A percentile compares a stretch with the other conserved stretches of the same genome.
Conservation (phyloP, 352 stramenopile genomes). For the Elongisporangium undulatum region DNA sequence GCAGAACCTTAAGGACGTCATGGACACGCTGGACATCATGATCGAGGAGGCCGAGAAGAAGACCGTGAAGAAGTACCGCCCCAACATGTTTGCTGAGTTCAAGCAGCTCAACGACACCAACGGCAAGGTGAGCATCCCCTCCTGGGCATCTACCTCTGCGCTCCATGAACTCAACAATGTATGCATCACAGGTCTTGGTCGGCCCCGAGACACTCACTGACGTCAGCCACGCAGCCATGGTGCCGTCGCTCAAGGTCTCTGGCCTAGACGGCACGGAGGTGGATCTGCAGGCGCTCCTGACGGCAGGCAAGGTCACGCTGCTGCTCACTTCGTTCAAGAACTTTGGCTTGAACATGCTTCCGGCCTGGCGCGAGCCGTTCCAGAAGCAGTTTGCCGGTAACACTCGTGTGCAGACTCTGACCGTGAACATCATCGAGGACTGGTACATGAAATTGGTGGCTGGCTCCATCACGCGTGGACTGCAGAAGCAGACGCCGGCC, state of each 20-base stretch:
- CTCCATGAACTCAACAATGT: background rate
- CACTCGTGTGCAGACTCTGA: constrained; percentile 49
- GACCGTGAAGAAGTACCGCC: constrained; percentile 80
- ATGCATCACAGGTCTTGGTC: constrained; percentile 24
- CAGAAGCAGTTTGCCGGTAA: constrained; percentile 27
- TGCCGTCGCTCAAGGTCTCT: constrained; percentile 54
- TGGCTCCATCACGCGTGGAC: constrained; percentile 53
- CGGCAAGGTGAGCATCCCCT: constrained; percentile 33
- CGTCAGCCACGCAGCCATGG: constrained; percentile 45
- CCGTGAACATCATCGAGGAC: constrained; percentile 85
- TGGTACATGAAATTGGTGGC: constrained; percentile 88
- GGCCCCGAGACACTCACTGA: constrained; percentile 44
- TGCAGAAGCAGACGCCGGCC: constrained; percentile 46
- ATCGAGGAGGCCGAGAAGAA: constrained; percentile 84
- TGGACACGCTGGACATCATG: constrained; percentile 77
- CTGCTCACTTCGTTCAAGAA: constrained; percentile 87
- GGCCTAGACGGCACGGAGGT: constrained; percentile 36
- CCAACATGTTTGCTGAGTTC: constrained; percentile 87
- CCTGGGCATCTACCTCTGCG: no score
- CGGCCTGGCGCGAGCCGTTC: constrained; percentile 71
- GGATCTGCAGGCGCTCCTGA: constrained; percentile 54
- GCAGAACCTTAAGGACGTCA: constrained; percentile 68
- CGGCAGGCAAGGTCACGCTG: constrained; percentile 53
- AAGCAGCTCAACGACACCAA: constrained; percentile 87
- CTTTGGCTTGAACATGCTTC: constrained; percentile 77